Percentiles rank a stretch among this genome's conserved stretches.
These are phyloP conservation scores for Penicillium hordei DNA, from an alignment of 2,329 filamentous ascomycete species.

Conservation along the genomic window DNA sequence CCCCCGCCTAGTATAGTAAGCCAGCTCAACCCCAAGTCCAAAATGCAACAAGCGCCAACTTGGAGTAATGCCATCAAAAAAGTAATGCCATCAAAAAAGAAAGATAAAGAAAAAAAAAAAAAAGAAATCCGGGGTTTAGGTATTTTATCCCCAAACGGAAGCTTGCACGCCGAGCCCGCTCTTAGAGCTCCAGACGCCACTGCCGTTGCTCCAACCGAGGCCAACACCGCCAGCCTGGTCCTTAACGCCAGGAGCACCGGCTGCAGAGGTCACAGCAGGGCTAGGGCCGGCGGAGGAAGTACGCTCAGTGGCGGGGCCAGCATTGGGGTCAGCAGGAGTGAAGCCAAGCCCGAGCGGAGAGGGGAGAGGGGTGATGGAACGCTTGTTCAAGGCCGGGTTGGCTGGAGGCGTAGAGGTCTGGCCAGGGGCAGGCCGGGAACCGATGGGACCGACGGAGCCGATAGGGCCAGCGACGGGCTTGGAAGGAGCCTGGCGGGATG, in stretches of 20 bases:
- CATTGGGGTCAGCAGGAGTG: slow-evolving; percentile 52
- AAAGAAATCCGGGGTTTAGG: neutral
- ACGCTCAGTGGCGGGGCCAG: slow-evolving; percentile 47
- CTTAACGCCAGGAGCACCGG: slow-evolving; percentile 33
- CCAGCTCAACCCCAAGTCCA: slow-evolving; percentile 20
- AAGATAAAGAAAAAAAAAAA: neutral
- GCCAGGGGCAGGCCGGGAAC: slow-evolving; percentile 73
- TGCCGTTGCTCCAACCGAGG: slow-evolving; percentile 75
- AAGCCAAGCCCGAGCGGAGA: slow-evolving; percentile 80
- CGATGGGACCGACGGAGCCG: slow-evolving; percentile 82
- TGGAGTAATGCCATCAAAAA: slow-evolving; percentile 3
- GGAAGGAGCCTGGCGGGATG: slow-evolving; percentile 62
- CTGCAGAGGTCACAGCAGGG: slow-evolving; percentile 51
- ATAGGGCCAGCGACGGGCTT: slow-evolving; percentile 53
- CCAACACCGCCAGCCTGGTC: slow-evolving; percentile 45
- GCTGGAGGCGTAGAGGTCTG: slow-evolving; percentile 47
- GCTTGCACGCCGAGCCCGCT: slow-evolving; percentile 81
- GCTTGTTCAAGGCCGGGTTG: slow-evolving; percentile 69
- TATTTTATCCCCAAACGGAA: slow-evolving; percentile 83
- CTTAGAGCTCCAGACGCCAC: slow-evolving; percentile 81
- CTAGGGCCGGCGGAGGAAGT: slow-evolving; percentile 61
- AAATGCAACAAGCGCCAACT: slow-evolving; percentile 15
- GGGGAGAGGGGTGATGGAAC: slow-evolving; percentile 85
- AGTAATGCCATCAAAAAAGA: slow-evolving; percentile 1
- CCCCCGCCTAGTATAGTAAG: neutral